Evolutionary conservation across 2,329 filamentous ascomycete species (phyloP), one percentile per base, ranked within the genome.

Genomic region (Fusarium tuaranense): DNA sequence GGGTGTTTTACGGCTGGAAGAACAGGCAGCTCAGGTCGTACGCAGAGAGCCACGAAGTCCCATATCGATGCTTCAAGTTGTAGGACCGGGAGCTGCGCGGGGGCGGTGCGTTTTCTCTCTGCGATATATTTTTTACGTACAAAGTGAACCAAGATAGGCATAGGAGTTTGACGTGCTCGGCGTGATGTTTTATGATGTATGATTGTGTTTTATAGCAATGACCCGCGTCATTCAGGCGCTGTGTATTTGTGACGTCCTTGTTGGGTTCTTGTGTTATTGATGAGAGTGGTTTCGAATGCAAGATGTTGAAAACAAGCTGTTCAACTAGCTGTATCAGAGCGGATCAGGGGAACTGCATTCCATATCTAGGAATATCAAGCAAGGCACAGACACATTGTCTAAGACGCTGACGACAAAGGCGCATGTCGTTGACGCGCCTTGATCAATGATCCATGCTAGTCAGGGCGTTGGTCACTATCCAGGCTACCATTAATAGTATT

Each of bases 1-100:
- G 90, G 63, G 32, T 87, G 18, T 91, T 88, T 75, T 93, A 93
- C 73, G 86, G 85, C 3, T 80, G 84, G 78, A 83, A 80, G 79
- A 88, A 88, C 61, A 79, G 79, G 69, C 73, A 75, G 68, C 64
- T 87, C 53, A 27, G 80, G 41, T 79, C 70, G 16, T 81, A 80
- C 48, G 79, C 80, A 1, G 73, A 76, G 69, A 76, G 72, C 5
- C 72, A 81, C 1, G 82, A 81, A 6, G 79, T 80, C 22, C 80
- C 82, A 25, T 79, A 81, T 58, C 80, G 85, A 64, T 73, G 86
- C 41, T 88, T 84, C 73, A 87, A 85, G 76, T 72, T 85, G 61
- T 86, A 76, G 59, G 57, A 34, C 64, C 44, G 39, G 48, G 46
- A 41, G 22, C 4, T 71, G 38, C 48, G 25, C 20, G 27, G 48